Percentiles rank a stretch among this genome's conserved stretches.
These are phyloP conservation scores for Serendipita vermifera DNA, from an alignment of 768 basidiomycete species.

Conservation along the genomic window DNA sequence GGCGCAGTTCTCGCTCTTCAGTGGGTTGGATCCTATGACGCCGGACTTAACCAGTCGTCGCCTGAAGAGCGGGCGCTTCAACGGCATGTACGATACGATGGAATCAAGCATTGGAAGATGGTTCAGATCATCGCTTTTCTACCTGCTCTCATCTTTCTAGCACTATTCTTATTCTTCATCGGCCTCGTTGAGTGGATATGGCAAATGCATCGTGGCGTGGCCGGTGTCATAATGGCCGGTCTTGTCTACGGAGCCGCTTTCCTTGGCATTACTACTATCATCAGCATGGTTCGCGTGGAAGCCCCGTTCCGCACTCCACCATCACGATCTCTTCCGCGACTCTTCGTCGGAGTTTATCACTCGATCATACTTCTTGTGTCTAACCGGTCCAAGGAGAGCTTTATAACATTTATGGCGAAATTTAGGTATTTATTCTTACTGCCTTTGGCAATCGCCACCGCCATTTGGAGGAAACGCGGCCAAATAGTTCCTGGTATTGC, in stretches of 20 bases:
- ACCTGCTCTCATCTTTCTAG: constrained; percentile 13
- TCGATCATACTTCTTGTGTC: too few species aligned
- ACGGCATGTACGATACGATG: not conserved
- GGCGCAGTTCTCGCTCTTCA: not conserved
- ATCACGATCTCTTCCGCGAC: constrained; percentile 11
- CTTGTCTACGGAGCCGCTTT: not conserved
- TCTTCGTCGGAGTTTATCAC: too few species aligned
- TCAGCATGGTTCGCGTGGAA: constrained; percentile 11
- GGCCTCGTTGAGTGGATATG: constrained; percentile 15
- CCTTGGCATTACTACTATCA: constrained; percentile 11
- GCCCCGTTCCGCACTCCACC: constrained; percentile 16
- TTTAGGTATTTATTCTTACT: too few species aligned
- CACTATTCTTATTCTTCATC: constrained; percentile 15
- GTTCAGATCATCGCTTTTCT: not conserved
- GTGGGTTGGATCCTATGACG: constrained; percentile 3
- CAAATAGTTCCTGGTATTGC: too few species aligned
- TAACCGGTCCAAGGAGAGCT: too few species aligned
- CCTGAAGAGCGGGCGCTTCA: not conserved
- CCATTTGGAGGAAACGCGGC: too few species aligned
- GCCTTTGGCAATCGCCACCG: too few species aligned
- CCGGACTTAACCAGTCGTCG: not conserved
- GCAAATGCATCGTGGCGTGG: constrained; percentile 12
- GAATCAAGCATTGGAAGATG: constrained; percentile 1
- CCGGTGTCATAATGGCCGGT: constrained; percentile 10
- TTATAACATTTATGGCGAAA: too few species aligned